A percentile compares a stretch with the other conserved stretches of the same genome.
phyloP scores from a whole-genome alignment of 2,329 filamentous ascomycete species.

The Tolypocladium endophyticum region DNA sequence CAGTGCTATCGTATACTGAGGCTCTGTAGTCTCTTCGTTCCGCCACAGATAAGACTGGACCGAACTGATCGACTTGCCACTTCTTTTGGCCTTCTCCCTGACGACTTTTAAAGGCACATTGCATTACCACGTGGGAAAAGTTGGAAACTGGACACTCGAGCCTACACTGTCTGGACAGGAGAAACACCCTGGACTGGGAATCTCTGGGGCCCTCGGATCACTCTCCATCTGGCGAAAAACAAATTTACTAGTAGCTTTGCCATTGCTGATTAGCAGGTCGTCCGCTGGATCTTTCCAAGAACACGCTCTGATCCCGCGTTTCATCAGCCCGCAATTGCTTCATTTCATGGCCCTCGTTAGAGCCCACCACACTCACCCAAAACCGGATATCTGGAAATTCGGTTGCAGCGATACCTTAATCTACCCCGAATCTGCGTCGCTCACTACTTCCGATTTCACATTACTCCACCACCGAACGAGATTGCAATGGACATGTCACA shows the following conservation, averaged over 20 bases:
- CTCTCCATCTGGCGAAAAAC: not conserved
- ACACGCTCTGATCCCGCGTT: not conserved
- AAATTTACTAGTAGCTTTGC: not conserved
- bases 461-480: conserved; percentile 28
- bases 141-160: not conserved
- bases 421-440: not conserved
- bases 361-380: conserved; percentile 19
- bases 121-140: not conserved
- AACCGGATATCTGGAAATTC: conserved; percentile 18
- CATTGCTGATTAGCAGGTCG: not conserved
- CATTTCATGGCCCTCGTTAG: conserved; percentile 25
- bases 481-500: conserved; percentile 30
- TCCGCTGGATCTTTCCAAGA: not conserved
- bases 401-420: conserved; percentile 6
- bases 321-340: not conserved
- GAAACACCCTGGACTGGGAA: not conserved
- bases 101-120: too few species aligned
- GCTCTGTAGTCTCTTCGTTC: not conserved
- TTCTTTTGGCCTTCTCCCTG: not conserved
- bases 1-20: not conserved
- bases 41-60: not conserved
- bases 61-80: not conserved
- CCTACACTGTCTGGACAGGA: not conserved
- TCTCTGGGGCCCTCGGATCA: not conserved
- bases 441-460: conserved; percentile 37